Evolutionary conservation across 2,329 filamentous ascomycete genomes (phyloP).

Genomic region (Aspergillus brasiliensis): DNA sequence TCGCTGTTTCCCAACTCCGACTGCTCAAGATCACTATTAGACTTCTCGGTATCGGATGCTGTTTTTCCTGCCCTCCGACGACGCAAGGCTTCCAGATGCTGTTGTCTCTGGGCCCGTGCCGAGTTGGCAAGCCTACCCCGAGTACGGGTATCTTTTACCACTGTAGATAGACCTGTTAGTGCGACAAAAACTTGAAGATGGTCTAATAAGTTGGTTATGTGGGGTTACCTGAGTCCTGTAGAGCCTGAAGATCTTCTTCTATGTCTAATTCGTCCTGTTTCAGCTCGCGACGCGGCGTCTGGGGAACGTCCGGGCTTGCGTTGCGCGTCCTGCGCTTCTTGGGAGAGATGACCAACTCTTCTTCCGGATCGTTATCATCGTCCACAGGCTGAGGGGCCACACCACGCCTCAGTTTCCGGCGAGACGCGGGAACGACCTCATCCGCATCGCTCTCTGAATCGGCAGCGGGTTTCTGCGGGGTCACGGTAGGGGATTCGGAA

Average conservation of each 20-base stretch:
- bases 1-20: slow-evolving; percentile 27
- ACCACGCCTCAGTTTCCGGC: slow-evolving; percentile 33
- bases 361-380: slow-evolving; percentile 33
- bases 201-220: not conserved
- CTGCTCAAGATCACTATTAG: slow-evolving; percentile 20
- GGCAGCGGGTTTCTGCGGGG: slow-evolving; percentile 1
- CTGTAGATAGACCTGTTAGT: slow-evolving; percentile 21
- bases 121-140: slow-evolving; percentile 44
- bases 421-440: slow-evolving; percentile 27
- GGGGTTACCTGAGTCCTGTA: slow-evolving; percentile 46
- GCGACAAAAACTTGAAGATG: not conserved
- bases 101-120: slow-evolving; percentile 40
- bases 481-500: slow-evolving; percentile 3
- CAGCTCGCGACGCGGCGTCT: slow-evolving; percentile 26
- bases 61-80: slow-evolving; percentile 46
- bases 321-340: slow-evolving; percentile 27
- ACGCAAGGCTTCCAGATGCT: slow-evolving; percentile 46
- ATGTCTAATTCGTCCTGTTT: slow-evolving; percentile 45
- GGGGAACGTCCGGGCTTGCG: slow-evolving; percentile 18
- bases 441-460: slow-evolving; percentile 32
- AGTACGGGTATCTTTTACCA: slow-evolving; percentile 43
- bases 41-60: slow-evolving; percentile 30
- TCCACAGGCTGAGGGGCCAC: slow-evolving; percentile 27
- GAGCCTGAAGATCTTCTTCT: slow-evolving; percentile 48
- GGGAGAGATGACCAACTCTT: slow-evolving; percentile 31